phyloP scores from a whole-genome alignment of 2,329 filamentous ascomycete genomes.

The Grosmannia clavigera region DNA sequence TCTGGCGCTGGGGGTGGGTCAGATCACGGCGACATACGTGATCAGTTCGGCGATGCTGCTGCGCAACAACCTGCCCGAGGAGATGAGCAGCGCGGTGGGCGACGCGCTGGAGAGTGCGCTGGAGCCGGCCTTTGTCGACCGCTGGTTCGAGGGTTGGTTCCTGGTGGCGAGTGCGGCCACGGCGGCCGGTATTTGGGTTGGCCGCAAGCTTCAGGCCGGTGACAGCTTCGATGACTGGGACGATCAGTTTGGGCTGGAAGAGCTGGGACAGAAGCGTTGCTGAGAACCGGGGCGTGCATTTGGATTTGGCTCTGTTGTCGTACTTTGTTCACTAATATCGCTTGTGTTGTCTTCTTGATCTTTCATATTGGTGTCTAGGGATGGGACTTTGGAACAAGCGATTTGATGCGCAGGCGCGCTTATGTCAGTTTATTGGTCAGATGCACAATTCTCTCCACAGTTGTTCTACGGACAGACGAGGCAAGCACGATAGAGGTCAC shows the following conservation, averaged over 20 bases:
- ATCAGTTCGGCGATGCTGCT: constrained; percentile 69
- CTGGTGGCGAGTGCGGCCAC: constrained; percentile 55
- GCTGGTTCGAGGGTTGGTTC: constrained; percentile 86
- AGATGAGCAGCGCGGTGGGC: constrained; percentile 65
- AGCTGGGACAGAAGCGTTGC: constrained; percentile 59
- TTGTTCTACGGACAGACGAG: background rate
- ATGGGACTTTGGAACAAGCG: too few species aligned
- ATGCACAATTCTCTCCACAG: background rate
- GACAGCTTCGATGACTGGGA: constrained; percentile 31
- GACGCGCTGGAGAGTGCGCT: constrained; percentile 68
- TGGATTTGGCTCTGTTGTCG: constrained; percentile 19
- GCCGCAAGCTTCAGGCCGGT: constrained; percentile 41
- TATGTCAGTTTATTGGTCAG: background rate
- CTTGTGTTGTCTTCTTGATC: too few species aligned
- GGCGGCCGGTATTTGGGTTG: constrained; percentile 59
- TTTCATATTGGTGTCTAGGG: too few species aligned
- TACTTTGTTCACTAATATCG: background rate
- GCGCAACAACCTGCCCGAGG: constrained; percentile 62
- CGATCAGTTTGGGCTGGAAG: constrained; percentile 50
- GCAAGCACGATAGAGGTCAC: background rate
- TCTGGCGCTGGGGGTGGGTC: constrained; percentile 64
- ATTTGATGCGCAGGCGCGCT: background rate
- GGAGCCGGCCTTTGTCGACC: constrained; percentile 59
- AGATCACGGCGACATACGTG: constrained; percentile 75
- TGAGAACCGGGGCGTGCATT: constrained; percentile 19